These are phyloP conservation scores for Pichia deserticola DNA, from an alignment of 805 yeast genomes.

Conservation along the genomic window DNA sequence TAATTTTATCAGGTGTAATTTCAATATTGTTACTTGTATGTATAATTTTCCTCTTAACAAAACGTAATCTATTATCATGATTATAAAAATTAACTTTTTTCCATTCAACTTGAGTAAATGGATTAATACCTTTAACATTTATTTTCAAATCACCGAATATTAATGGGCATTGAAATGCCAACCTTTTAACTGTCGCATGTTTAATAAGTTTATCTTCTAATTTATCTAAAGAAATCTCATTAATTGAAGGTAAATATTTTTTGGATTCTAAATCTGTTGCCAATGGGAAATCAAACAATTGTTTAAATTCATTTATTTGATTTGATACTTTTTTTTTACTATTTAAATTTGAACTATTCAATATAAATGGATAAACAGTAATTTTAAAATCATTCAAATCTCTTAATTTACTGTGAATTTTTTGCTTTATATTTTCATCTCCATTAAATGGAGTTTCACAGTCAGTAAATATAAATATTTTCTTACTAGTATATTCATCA, in stretches of 20 bases:
- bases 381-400: conserved; percentile 53
- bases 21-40: conserved; percentile 39
- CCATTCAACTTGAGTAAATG: conserved; percentile 31
- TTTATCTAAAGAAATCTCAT: conserved; percentile 34
- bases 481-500: conserved; percentile 43
- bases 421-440: conserved; percentile 33
- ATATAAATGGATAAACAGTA: conserved; percentile 56
- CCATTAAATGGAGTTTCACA: conserved; percentile 58
- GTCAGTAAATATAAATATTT: conserved; percentile 67
- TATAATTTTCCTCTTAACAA: conserved; percentile 43
- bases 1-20: conserved; percentile 21
- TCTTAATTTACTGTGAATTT: conserved; percentile 48
- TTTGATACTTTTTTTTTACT: conserved; percentile 17
- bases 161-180: conserved; percentile 55
- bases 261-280: background rate
- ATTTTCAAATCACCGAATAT: conserved; percentile 47
- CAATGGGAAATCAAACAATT: conserved; percentile 7
- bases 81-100: conserved; percentile 38
- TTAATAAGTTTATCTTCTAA: conserved; percentile 45
- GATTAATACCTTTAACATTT: conserved; percentile 64
- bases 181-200: conserved; percentile 54
- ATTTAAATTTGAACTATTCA: conserved; percentile 40
- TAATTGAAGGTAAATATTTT: conserved; percentile 28
- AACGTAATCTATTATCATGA: conserved; percentile 41
- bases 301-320: conserved; percentile 3